Evolutionary conservation across 176 grass and related monocot genomes (phyloP).

Genomic region (Bothriochloa decipiens): DNA sequence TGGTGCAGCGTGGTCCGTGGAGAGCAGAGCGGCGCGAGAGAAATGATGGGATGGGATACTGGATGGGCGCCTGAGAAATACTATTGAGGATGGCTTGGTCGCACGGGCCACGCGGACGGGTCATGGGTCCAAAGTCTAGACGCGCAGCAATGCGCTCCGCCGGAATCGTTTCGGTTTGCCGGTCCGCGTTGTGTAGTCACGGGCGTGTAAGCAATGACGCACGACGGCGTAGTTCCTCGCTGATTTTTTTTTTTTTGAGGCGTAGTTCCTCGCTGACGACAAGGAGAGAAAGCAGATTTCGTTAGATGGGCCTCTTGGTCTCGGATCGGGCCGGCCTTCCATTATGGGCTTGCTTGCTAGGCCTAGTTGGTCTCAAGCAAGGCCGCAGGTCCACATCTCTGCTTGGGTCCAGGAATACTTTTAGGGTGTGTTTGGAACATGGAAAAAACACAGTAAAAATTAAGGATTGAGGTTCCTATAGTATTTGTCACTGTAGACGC

Average conservation of each 20-base stretch:
- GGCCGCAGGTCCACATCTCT: no score
- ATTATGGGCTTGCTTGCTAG: not conserved
- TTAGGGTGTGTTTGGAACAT: not conserved
- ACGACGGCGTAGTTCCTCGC: not conserved
- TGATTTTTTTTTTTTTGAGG: no score
- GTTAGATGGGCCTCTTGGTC: not conserved
- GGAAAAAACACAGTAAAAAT: no score
- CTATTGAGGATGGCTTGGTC: no score
- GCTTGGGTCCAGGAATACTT: no score
- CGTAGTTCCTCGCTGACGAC: rapidly evolving
- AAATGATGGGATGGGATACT: no score
- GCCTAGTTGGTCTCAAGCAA: no score
- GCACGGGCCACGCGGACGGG: no score
- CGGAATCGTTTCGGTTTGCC: not conserved
- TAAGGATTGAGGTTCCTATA: no score
- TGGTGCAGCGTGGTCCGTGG: no score
- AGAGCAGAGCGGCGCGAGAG: not conserved
- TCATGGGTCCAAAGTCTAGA: not conserved
- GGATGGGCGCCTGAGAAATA: no score
- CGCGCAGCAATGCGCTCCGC: not conserved
- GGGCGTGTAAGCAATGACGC: not conserved
- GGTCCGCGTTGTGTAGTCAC: not conserved
- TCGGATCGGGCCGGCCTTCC: not conserved
- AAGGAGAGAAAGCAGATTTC: not conserved
- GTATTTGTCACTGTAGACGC: no score